Evolutionary conservation across 805 yeast genomes (phyloP).

Genomic region (Naumovozyma castellii): DNA sequence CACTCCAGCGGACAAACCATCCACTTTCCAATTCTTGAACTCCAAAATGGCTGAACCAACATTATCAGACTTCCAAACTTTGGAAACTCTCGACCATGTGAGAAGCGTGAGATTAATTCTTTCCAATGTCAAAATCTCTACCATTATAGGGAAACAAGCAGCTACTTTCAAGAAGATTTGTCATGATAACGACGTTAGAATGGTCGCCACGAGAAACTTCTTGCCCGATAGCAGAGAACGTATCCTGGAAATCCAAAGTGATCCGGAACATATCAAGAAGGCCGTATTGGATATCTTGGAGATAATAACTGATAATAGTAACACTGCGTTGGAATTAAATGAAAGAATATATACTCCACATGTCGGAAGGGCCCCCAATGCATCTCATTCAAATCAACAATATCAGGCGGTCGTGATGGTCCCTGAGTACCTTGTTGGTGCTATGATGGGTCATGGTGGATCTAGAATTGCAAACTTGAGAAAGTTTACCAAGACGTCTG

Average conservation of each 20-base stretch:
- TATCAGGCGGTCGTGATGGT: conserved; percentile 27
- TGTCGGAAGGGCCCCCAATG: neutral
- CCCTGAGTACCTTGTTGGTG: conserved; percentile 77
- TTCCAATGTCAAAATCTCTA: conserved; percentile 80
- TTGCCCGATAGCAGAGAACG: conserved; percentile 75
- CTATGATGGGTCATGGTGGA: conserved; percentile 77
- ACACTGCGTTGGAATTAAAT: conserved; percentile 12
- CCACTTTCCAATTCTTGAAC: conserved; percentile 33
- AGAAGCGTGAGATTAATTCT: conserved; percentile 49
- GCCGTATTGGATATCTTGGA: conserved; percentile 47
- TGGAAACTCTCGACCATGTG: conserved; percentile 6
- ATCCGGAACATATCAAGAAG: neutral
- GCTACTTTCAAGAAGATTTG: conserved; percentile 57
- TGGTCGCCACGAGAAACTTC: conserved; percentile 80
- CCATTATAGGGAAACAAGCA: conserved; percentile 78
- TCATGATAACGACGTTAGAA: conserved; percentile 50
- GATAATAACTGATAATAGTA: conserved; percentile 45
- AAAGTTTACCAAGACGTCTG: conserved; percentile 63
- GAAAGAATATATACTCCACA: conserved; percentile 47
- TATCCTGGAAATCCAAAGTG: conserved; percentile 75
- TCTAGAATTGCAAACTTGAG: conserved; percentile 77
- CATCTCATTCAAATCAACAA: conserved; percentile 2
- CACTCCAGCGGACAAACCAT: conserved; percentile 40
- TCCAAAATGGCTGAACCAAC: conserved; percentile 17
- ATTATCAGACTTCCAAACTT: conserved; percentile 8